Base-by-base conservation (phyloP, 176 grass and related monocot species). In the Puya raimondii region DNA sequence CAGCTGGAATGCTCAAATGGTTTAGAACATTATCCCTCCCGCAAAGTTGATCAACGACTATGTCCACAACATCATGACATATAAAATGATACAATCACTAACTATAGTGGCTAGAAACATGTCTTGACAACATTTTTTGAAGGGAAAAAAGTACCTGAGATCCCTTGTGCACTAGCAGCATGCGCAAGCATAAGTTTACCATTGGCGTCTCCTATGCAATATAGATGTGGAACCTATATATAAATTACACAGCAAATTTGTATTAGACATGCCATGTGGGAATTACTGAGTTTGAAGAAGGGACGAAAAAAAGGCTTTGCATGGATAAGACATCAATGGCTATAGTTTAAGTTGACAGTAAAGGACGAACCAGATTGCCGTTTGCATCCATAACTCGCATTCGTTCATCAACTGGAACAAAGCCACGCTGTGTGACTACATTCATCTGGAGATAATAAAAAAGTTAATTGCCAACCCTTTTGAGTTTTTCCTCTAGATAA, bases 111-210 rank as follows among this genome's bases (percentile, higher is more conserved):
- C 51, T 70, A 63, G 12, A 71, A 80, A 68, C 12, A 57, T 22
- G 1, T 26, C 57, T 49, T 18, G 21, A 78, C 20, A 80, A 18
- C 68, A 22, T 54, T 76, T 12, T 15, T 12, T 42, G 0, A 4
- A 0, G 29, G 53, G 29, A 47, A 23, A 29, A 56, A 59, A 3
- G 20, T 79, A 81, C 92, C 92, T 33, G 92, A 91, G 68, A 96
- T 96, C 81, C 93, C 93, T 79, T 96, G 93, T 82, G 93, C 93
- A 90, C 89, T 92, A 65, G 93, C 93, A 83, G 86, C 88, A 90
- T 96, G 93, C 17, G 93, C 93, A 83, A 96, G 93, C 93, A 96
- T 96, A 57, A 96, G 75, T 79, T 92, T 96, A 53, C 93, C 93
- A 58, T 92, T 92, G 17, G 93, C 93, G 83, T 96, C 93, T 81